A percentile compares a stretch with the other conserved stretches of the same genome.
Evolutionary conservation across 768 basidiomycete species (phyloP).

Genomic region (Tricholoma bakamatsutake): DNA sequence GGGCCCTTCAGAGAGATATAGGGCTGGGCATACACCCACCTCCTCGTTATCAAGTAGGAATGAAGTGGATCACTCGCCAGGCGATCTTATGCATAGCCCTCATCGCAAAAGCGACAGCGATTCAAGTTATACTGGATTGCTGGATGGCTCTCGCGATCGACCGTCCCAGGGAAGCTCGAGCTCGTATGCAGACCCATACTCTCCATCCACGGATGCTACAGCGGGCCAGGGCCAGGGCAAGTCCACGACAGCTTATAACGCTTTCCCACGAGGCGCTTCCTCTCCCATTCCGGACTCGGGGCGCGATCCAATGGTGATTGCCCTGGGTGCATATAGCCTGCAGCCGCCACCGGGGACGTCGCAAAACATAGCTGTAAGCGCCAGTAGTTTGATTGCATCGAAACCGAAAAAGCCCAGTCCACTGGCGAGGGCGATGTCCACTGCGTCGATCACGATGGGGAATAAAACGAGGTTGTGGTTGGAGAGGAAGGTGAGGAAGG

Average conservation of each 20-base stretch:
- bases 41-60: neutral
- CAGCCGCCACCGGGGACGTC: neutral
- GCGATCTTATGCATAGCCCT: neutral
- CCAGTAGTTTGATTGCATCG: neutral
- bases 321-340: neutral
- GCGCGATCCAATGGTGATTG: neutral
- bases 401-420: neutral
- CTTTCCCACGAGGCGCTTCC: neutral
- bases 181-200: neutral
- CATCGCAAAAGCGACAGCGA: neutral
- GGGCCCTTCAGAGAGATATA: slow-evolving; percentile 25
- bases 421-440: neutral
- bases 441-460: neutral
- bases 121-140: neutral
- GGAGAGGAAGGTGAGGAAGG: too few relatives aligned
- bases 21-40: neutral
- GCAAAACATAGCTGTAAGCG: too few relatives aligned
- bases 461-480: too few relatives aligned
- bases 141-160: neutral
- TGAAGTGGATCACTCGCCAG: neutral
- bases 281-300: neutral
- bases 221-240: neutral
- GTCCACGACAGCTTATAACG: neutral
- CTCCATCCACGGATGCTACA: neutral
- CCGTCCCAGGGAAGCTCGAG: neutral